Evolutionary conservation across 2,329 filamentous ascomycete species (phyloP).

Genomic region (Juglanconis sp.): DNA sequence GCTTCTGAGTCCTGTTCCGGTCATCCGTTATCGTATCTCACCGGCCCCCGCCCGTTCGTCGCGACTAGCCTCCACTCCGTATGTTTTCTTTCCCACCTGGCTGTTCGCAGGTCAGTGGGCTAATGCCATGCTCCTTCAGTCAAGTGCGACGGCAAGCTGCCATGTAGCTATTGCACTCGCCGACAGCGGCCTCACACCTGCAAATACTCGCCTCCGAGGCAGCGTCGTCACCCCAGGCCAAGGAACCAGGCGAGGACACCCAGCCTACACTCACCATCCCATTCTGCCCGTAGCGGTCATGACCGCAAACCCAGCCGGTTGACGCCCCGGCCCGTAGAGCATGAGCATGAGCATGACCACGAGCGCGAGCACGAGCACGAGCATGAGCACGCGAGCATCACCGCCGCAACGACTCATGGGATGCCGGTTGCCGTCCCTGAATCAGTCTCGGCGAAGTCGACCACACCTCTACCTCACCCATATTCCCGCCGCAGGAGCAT

Average conservation of each 20-base stretch:
- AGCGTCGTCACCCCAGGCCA: slow-evolving; percentile 28
- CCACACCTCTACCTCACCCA: not conserved
- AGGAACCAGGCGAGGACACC: slow-evolving; percentile 22
- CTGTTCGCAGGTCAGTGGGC: not conserved
- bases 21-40: not conserved
- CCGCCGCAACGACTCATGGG: not conserved
- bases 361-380: slow-evolving; percentile 1
- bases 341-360: not conserved
- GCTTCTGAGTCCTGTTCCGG: not conserved
- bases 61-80: not conserved
- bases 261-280: slow-evolving; percentile 14
- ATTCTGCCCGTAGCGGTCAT: slow-evolving; percentile 6
- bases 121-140: slow-evolving; percentile 22
- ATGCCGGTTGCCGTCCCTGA: not conserved
- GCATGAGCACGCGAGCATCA: slow-evolving; percentile 8
- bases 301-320: not conserved
- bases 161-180: slow-evolving; percentile 48
- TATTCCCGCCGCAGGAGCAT: slow-evolving; percentile 20
- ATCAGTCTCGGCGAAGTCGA: not conserved
- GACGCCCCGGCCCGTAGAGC: slow-evolving; percentile 1
- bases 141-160: slow-evolving; percentile 52
- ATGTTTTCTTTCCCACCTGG: not conserved
- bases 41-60: not conserved
- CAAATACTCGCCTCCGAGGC: slow-evolving; percentile 44
- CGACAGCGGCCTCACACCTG: slow-evolving; percentile 42